phyloP scores from a whole-genome alignment of 2,329 filamentous ascomycete species.

The Graphilbum ipis-grandicollis region DNA sequence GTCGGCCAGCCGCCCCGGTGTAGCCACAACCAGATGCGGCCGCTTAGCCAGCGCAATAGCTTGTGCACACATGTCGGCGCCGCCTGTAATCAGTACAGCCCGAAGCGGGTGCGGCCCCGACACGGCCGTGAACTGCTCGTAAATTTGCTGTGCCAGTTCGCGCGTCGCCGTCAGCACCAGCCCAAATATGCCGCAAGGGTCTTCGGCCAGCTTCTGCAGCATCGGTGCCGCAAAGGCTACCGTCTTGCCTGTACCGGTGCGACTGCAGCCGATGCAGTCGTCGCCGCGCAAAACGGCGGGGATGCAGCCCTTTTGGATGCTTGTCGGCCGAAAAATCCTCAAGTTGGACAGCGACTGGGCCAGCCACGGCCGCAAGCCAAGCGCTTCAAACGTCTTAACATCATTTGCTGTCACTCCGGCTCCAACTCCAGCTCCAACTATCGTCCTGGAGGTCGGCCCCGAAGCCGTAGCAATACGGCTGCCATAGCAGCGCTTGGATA shows the following conservation, averaged over 20 bases:
- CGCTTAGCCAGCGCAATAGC: slow-evolving; percentile 66
- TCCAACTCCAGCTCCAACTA: too few relatives aligned
- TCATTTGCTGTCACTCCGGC: too few relatives aligned
- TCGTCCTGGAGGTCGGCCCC: too few relatives aligned
- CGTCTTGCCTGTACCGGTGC: slow-evolving; percentile 94
- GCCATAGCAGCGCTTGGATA: slow-evolving; percentile 16
- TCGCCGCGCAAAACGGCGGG: slow-evolving; percentile 79
- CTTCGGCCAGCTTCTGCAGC: slow-evolving; percentile 79
- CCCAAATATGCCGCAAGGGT: slow-evolving; percentile 82
- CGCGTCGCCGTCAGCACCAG: slow-evolving; percentile 78
- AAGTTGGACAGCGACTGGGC: slow-evolving; percentile 57
- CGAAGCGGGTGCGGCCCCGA: slow-evolving; percentile 78
- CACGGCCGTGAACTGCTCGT: slow-evolving; percentile 88
- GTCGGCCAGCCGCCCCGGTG: slow-evolving; percentile 80
- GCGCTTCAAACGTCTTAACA: slow-evolving; percentile 54
- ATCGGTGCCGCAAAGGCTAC: slow-evolving; percentile 92
- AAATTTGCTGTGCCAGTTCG: slow-evolving; percentile 89
- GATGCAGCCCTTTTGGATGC: slow-evolving; percentile 85
- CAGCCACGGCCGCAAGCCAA: slow-evolving; percentile 73
- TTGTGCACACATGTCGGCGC: slow-evolving; percentile 81
- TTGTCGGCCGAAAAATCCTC: slow-evolving; percentile 77
- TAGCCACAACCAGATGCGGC: slow-evolving; percentile 88
- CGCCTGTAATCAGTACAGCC: slow-evolving; percentile 76
- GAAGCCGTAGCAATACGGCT: not conserved
- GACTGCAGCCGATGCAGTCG: slow-evolving; percentile 87